Conservation (phyloP, 495 filamentous ascomycete species). For the Talaromyces wortmannii region DNA sequence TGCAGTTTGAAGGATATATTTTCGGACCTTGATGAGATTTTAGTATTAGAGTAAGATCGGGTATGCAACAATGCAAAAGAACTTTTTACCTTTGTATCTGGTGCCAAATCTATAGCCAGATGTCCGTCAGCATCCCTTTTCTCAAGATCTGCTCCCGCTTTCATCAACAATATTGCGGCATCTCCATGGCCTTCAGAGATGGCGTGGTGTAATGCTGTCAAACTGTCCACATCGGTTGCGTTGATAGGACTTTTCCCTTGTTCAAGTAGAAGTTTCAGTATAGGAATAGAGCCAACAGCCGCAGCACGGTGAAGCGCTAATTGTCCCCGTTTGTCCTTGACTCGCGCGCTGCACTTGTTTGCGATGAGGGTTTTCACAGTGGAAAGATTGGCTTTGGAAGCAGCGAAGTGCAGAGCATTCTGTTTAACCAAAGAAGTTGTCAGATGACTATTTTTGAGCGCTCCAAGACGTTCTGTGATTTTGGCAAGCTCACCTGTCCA, state of each 20-base stretch:
- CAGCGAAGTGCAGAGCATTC: slow-evolving; percentile 87
- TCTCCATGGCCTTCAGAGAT: slow-evolving; percentile 92
- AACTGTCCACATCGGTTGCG: slow-evolving; percentile 74
- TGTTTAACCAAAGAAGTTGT: slow-evolving; percentile 19
- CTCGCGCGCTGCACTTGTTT: slow-evolving; percentile 69
- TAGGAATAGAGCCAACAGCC: slow-evolving; percentile 78
- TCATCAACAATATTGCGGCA: slow-evolving; percentile 73
- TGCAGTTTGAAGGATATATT: slow-evolving; percentile 72
- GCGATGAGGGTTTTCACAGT: slow-evolving; percentile 70
- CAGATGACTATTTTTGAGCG: neutral
- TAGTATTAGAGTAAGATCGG: neutral
- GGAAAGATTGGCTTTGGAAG: slow-evolving; percentile 82
- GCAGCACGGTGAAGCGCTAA: slow-evolving; percentile 87
- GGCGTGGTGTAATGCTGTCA: slow-evolving; percentile 89
- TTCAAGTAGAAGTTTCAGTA: slow-evolving; percentile 74
- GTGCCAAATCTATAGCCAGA: slow-evolving; percentile 74
- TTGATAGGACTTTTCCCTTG: slow-evolving; percentile 73
- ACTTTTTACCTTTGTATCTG: slow-evolving; percentile 61
- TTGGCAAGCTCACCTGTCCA: slow-evolving; percentile 43
- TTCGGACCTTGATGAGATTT: slow-evolving; percentile 48
- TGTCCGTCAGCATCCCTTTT: slow-evolving; percentile 68
- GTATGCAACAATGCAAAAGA: neutral
- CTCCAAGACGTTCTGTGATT: neutral
- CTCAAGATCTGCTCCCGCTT: slow-evolving; percentile 75
- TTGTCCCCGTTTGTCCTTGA: slow-evolving; percentile 81